Conservation (phyloP, 1,139 yeast species). For the Protomyces macrosporus region DNA sequence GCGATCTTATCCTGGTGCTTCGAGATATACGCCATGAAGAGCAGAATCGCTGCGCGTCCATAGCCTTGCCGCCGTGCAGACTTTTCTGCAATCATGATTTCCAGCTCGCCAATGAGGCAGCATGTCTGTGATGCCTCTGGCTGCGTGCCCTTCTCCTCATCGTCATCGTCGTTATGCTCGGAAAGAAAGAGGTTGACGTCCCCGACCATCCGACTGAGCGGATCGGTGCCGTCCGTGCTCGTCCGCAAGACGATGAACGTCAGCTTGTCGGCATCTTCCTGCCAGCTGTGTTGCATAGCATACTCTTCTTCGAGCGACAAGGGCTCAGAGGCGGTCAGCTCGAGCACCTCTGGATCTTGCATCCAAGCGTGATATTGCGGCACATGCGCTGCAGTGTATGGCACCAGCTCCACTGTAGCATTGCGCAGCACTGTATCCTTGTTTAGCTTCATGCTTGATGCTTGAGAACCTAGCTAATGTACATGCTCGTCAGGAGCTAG, state of each 20-base stretch:
- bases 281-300: constrained; percentile 26
- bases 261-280: constrained; percentile 21
- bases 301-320: constrained; percentile 25
- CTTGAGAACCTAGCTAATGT: too few relatives aligned
- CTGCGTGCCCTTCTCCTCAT: not conserved
- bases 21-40: constrained; percentile 20
- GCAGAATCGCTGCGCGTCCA: constrained; percentile 20
- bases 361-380: constrained; percentile 24
- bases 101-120: constrained; percentile 20
- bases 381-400: constrained; percentile 20
- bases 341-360: constrained; percentile 17
- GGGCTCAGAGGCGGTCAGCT: constrained; percentile 26
- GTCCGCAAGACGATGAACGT: constrained; percentile 19
- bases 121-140: not conserved
- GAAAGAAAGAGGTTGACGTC: constrained; percentile 26
- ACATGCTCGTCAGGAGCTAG: too few relatives aligned
- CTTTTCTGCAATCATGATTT: constrained; percentile 27
- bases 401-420: constrained; percentile 5
- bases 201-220: constrained; percentile 16
- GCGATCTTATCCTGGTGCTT: not conserved
- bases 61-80: constrained; percentile 16
- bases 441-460: constrained; percentile 1
- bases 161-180: constrained; percentile 2
- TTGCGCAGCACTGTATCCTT: not conserved
- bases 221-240: not conserved